Base-by-base conservation (phyloP, 148 eudicot species). In the Polygonum maritimum region DNA sequence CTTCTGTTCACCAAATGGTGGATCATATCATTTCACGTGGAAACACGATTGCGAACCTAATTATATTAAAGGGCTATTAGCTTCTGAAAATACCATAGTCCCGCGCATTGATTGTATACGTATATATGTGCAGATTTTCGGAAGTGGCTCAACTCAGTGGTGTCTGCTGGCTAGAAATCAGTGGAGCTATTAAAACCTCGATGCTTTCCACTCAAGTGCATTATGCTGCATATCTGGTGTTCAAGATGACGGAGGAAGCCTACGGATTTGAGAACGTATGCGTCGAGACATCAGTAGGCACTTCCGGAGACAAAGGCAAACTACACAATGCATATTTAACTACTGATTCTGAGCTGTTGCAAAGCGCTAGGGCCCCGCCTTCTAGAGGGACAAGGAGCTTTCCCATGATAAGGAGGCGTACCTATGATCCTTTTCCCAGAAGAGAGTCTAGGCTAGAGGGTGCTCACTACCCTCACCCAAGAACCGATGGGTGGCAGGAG, bases 401-500 rank as follows among this genome's bases (percentile, higher is more conserved):
- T n/a, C 21, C 47, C 54, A 9, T 21, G 15, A 0, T 36, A 7
- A 72, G 75, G 52, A n/a, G 45, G 52, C 75, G 33, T 9, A 12
- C 15, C 16, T 33, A 26, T 38, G 71, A 36, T 3, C 16, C 75
- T 8, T 21, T 8, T 11, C 22, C 3, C 7, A 11, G 12, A 31
- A 26, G 36, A 72, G 52, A 22, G 36, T 11, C 75, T 1, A 26
- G 52, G 21, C 2, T 19, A 44, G 54, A 22, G 54, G 78, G 76
- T 8, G 60, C 48, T 1, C 67, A 74, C 54, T 77, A 75, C 21
- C 92, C 94, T 0, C 82, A 75, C 74, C 47, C 2, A 60, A 86
- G 97, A 76, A 55, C 33, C 18, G 95, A 92, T 33, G 89, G 88
- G 40, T 92, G 97, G 97, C 65, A 81, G 58, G 95, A 92, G 80